Conservation (phyloP, 2,329 filamentous ascomycete genomes). For the Venturia asperata region DNA sequence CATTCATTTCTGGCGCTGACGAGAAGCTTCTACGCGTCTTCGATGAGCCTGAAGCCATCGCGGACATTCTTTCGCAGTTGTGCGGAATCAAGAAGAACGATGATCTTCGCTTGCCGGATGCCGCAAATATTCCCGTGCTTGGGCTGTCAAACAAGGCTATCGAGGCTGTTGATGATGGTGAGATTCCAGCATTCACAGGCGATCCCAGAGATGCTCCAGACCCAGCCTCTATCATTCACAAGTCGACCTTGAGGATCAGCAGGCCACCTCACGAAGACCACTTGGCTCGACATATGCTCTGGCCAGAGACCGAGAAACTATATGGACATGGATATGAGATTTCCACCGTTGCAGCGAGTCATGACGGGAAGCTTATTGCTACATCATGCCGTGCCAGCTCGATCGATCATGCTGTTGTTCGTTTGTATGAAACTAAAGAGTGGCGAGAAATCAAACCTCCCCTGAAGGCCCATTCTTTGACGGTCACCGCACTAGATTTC, state of each 20-base stretch:
- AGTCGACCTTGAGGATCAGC: constrained; percentile 56
- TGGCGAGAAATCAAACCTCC: constrained; percentile 87
- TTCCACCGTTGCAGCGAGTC: constrained; percentile 71
- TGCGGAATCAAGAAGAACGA: constrained; percentile 47
- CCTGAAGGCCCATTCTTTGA: constrained; percentile 77
- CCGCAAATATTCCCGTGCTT: constrained; percentile 89
- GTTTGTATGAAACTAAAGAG: constrained; percentile 75
- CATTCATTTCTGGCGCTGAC: constrained; percentile 90
- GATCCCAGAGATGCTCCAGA: constrained; percentile 50
- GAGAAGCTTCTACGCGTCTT: constrained; percentile 98
- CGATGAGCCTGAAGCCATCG: constrained; percentile 77
- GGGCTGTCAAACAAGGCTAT: constrained; percentile 95
- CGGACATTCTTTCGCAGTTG: constrained; percentile 61
- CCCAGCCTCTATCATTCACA: constrained; percentile 49
- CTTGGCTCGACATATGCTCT: constrained; percentile 81
- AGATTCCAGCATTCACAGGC: constrained; percentile 28
- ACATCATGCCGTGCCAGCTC: constrained; percentile 92
- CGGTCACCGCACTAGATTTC: constrained; percentile 76
- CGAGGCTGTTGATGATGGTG: constrained; percentile 40
- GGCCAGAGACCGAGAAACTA: constrained; percentile 92
- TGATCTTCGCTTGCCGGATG: constrained; percentile 58
- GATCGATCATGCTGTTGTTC: constrained; percentile 87
- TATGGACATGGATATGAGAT: constrained; percentile 98
- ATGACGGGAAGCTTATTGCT: constrained; percentile 69
- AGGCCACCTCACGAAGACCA: constrained; percentile 85